Evolutionary conservation across 129 eudicot genomes (phyloP).

Genomic region (Centella asiatica): DNA sequence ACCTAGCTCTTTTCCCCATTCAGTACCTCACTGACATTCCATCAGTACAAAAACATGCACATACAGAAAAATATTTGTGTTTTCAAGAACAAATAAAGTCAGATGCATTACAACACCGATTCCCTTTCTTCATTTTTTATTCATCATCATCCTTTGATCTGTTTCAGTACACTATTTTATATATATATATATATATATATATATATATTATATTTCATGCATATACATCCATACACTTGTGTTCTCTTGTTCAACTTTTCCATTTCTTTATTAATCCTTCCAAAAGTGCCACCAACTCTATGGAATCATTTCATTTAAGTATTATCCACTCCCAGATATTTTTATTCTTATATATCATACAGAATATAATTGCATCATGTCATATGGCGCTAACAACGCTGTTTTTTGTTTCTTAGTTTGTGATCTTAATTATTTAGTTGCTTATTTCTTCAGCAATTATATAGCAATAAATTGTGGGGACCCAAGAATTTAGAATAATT

Average conservation of each 20-base stretch:
- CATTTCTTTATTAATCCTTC: conserved; percentile 31
- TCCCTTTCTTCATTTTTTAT: conserved; percentile 7
- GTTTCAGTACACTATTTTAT: not conserved
- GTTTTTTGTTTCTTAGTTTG: conserved; percentile 25
- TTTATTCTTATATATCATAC: conserved; percentile 8
- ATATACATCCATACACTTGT: conserved; percentile 10
- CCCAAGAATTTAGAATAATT: conserved; percentile 19
- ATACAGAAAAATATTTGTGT: not conserved
- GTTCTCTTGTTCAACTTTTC: conserved; percentile 24
- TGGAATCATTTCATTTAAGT: conserved; percentile 35
- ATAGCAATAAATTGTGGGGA: conserved; percentile 1
- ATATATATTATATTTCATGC: not conserved
- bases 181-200: not conserved
- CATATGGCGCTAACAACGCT: conserved; percentile 26
- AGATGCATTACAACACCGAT: conserved; percentile 10
- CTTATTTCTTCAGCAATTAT: not conserved
- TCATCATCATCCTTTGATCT: conserved; percentile 4
- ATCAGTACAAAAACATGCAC: not conserved
- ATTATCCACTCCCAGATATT: conserved; percentile 4
- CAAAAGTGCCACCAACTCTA: conserved; percentile 49
- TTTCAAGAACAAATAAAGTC: not conserved
- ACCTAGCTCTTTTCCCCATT: not conserved
- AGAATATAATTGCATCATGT: conserved; percentile 44
- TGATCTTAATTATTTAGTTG: not conserved
- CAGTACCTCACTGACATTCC: conserved; percentile 11